Base-by-base conservation (phyloP, 2,329 filamentous ascomycete genomes). In the Pezicula radicicola region DNA sequence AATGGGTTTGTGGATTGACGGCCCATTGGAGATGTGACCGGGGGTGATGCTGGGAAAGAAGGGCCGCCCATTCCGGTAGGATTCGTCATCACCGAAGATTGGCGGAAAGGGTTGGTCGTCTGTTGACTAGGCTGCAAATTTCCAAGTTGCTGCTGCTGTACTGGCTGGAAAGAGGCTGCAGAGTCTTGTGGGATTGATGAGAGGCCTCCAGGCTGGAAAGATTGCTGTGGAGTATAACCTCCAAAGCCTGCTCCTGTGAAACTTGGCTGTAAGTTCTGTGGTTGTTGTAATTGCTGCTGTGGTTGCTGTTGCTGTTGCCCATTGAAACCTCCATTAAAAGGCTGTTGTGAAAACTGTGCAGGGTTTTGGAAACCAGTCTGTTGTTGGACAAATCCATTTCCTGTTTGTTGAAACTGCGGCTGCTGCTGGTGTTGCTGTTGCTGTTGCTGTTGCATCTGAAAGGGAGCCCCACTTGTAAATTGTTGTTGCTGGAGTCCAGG, bases 31-130 rank as follows among this genome's bases (percentile, higher is more conserved):
- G 72, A 65, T 56, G 74, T 66, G n/a, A 75, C 66, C 28, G 72
- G 67, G 21, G 63, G 60, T 39, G 74, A 72, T 49, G 74, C 68
- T 55, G 74, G 66, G 53, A 75, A 68, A 48, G 66, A 62, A 21
- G 72, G 67, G 28, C 66, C 64, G 40, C 69, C 61, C 58, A 74
- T 67, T 44, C 79, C 79, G 7, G 83, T 82, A 18, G 72, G 71
- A 45, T 62, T 55, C 63, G 79, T 75, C 74, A 79, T 77, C 73
- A 96, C 76, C 85, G 93, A 93, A 1, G 93, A 97, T 66, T 91
- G 88, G 40, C 94, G 82, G 81, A 99, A 99, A 0, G 94, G 94
- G 66, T 99, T 99, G 7, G 91, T 96, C 19, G 76, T 84, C 62
- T 85, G 81, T 65, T 77, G 79, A 53, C 69, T 75, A 63, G 69